Base-by-base conservation (phyloP, 2,329 filamentous ascomycete genomes). In the Colletotrichum orchidophilum region DNA sequence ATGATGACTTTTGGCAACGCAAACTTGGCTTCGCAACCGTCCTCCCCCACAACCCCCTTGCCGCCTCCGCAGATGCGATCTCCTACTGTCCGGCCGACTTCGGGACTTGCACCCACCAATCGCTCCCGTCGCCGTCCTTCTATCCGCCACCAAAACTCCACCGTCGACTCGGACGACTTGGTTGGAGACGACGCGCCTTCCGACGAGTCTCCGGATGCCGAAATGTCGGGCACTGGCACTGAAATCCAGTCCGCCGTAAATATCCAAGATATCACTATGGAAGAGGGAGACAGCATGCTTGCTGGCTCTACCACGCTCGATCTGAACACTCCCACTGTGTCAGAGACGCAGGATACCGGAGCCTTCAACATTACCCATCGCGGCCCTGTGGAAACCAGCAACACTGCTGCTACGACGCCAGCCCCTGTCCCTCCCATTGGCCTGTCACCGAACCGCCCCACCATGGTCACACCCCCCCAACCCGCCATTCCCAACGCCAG, bases 341-440 rank as follows among this genome's bases (percentile, higher is more conserved):
- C 95, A 0, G 94, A 96, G 76, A 90, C 91, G n/a, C 93, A 95
- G 76, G 94, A 97, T 75, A 90, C 93, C 13, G 95, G 96, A 67
- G 94, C 95, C 0, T 98, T 98, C 82, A 97, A 97, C 82, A 97
- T 98, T 76, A 95, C 94, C 7, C 96, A 98, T 80, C 92, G 93
- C 63, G 92, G 92, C 58, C 90, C 92, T 1, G 90, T 96, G 42
- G 95, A 97, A 78, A 94, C 94, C 60, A 97, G 94, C 81, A 92
- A 96, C 69, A 90, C 92, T 75, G 95, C 93, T 78, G 90, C 90
- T 70, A 88, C 89, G 39, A 89, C 92, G 3, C 91, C 93, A 54
- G 88, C 90, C 0, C 85, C 87, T 8, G 91, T 92, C 21, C 89
- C 91, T 12, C 83, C 90, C 29, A 89, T 96, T 73, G 92, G 92